Conservation (phyloP, 140 eudicot species). For the Cichorium intybus region DNA sequence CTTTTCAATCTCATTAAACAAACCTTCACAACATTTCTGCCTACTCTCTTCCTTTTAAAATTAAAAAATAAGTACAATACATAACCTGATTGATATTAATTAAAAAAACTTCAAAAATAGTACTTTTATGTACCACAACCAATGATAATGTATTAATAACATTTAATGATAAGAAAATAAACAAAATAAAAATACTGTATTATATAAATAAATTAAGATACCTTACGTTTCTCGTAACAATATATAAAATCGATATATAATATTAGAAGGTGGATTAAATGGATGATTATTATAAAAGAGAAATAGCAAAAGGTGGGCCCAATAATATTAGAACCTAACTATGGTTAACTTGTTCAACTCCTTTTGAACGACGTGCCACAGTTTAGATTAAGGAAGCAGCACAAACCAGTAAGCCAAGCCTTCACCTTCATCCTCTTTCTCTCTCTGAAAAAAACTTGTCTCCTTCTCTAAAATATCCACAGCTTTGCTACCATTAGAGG, state of each 20-base stretch:
- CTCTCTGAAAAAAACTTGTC: conserved; percentile 22
- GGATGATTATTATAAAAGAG: background rate
- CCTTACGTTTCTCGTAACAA: background rate
- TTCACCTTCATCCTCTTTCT: conserved; percentile 8
- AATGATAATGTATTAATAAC: too few relatives aligned
- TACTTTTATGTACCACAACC: too few relatives aligned
- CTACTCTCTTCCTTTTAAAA: background rate
- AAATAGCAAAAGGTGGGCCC: background rate
- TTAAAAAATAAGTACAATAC: background rate
- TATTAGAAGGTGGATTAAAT: background rate
- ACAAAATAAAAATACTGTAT: background rate
- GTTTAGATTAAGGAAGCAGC: conserved; percentile 27
- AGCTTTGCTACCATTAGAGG: conserved; percentile 9
- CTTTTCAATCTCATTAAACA: conserved; percentile 17
- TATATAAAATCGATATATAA: background rate
- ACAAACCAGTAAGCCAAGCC: conserved; percentile 17
- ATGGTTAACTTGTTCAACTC: conserved; percentile 25
- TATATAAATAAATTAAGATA: background rate
- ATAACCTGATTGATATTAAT: background rate
- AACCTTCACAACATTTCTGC: conserved; percentile 21
- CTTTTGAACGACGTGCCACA: conserved; percentile 24
- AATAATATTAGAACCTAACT: conserved; percentile 26
- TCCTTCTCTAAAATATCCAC: conserved; percentile 11
- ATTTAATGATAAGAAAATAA: background rate
- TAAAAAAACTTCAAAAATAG: too few relatives aligned